phyloP scores from a whole-genome alignment of 352 stramenopile species.

The Phytophthora hibernalis region DNA sequence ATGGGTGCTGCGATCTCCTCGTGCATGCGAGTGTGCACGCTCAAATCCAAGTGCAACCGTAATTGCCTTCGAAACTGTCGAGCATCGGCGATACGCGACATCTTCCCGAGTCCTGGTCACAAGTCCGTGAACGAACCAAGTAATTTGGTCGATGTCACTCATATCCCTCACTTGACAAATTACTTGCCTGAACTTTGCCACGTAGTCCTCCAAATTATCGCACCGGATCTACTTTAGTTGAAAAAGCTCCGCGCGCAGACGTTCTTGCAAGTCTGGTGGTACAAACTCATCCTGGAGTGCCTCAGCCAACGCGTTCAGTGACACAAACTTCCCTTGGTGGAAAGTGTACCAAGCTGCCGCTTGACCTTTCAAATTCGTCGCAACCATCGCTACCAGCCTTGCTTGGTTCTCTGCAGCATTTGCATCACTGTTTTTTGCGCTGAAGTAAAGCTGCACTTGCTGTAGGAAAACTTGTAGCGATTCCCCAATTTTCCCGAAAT shows the following conservation, averaged over 20 bases:
- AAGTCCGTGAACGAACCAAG: conserved; percentile 7
- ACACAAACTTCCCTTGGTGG: conserved; percentile 10
- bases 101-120: conserved; percentile 13
- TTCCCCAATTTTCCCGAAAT: conserved; percentile 13
- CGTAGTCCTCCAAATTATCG: conserved; percentile 9
- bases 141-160: conserved; percentile 23
- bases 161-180: conserved; percentile 18
- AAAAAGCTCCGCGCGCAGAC: conserved; percentile 8
- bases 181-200: conserved; percentile 12
- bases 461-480: conserved; percentile 16
- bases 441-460: conserved; percentile 11
- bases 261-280: conserved; percentile 10
- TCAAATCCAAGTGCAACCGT: conserved; percentile 18
- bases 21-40: conserved; percentile 1
- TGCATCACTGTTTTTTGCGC: conserved; percentile 15
- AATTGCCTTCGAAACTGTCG: conserved; percentile 17
- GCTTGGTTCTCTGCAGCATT: conserved; percentile 6
- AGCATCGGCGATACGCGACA: conserved; percentile 9
- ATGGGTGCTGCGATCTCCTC: not conserved
- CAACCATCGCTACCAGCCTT: conserved; percentile 8
- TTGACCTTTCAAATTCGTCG: conserved; percentile 6
- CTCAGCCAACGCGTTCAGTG: conserved; percentile 5
- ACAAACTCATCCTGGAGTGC: conserved; percentile 10
- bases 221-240: conserved; percentile 7
- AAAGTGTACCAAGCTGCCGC: conserved; percentile 12